A percentile compares a stretch with the other conserved stretches of the same genome.
These are phyloP conservation scores for Alternaria gansuensis DNA, from an alignment of 2,329 filamentous ascomycete species.

Conservation along the genomic window DNA sequence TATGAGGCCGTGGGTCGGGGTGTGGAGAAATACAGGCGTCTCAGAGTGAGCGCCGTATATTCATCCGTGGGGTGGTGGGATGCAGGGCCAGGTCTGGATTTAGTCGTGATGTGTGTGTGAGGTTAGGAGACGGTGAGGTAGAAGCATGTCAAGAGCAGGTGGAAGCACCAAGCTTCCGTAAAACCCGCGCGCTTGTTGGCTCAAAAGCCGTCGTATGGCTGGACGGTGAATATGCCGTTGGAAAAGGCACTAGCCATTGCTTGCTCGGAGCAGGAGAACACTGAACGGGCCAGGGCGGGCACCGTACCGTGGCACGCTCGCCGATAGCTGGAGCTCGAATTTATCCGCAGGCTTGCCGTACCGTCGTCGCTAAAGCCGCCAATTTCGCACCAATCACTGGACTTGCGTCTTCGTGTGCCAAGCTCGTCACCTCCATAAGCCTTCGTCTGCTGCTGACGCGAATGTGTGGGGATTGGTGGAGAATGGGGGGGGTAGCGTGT, in stretches of 20 bases:
- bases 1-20: conserved; percentile 37
- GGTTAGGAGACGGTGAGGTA: conserved; percentile 46
- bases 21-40: conserved; percentile 38
- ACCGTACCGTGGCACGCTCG: conserved; percentile 26
- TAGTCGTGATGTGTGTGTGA: conserved; percentile 46
- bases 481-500: conserved; percentile 25
- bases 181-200: conserved; percentile 43
- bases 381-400: conserved; percentile 47
- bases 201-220: conserved; percentile 51
- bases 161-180: conserved; percentile 46
- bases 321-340: conserved; percentile 38
- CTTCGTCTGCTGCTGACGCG: conserved; percentile 35
- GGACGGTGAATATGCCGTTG: conserved; percentile 52
- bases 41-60: conserved; percentile 35
- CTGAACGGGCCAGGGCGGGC: conserved; percentile 36
- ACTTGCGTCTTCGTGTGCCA: conserved; percentile 29
- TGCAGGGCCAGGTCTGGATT: conserved; percentile 43
- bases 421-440: conserved; percentile 22
- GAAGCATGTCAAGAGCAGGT: conserved; percentile 43
- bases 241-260: conserved; percentile 34
- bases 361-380: conserved; percentile 20
- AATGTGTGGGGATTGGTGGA: conserved; percentile 44
- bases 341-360: conserved; percentile 44
- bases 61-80: conserved; percentile 34
- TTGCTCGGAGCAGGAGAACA: conserved; percentile 40